Percentiles rank a stretch among this genome's conserved stretches.
Evolutionary conservation across 1,284 basidiomycete genomes (phyloP).

Genomic region (Neotropicomus parvogracilis): DNA sequence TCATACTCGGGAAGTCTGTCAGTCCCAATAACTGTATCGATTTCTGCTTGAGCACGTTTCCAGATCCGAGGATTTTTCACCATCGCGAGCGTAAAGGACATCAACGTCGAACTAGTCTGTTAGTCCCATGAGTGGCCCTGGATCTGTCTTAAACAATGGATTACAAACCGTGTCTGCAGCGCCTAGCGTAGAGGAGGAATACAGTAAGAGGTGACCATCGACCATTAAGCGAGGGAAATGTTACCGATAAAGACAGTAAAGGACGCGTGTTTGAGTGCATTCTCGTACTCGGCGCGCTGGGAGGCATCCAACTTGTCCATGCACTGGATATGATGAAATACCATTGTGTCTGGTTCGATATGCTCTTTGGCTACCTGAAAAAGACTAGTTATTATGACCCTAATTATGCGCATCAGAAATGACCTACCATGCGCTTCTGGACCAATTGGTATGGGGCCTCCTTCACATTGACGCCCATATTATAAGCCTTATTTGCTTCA

Average conservation of each 20-base stretch:
- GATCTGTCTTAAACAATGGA: neutral
- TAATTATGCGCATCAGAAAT: no score
- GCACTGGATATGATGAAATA: conserved; percentile 13
- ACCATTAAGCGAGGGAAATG: neutral
- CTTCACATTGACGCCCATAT: neutral
- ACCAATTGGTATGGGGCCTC: conserved; percentile 10
- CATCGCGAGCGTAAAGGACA: conserved; percentile 35
- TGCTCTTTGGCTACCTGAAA: neutral
- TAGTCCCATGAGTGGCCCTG: neutral
- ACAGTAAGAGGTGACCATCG: no score
- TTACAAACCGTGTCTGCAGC: conserved; percentile 16
- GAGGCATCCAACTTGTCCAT: conserved; percentile 10
- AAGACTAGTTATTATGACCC: neutral
- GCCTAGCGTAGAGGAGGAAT: neutral
- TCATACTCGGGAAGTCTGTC: conserved; percentile 34
- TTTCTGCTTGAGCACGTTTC: conserved; percentile 11
- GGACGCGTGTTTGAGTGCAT: conserved; percentile 10
- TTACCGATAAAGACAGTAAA: conserved; percentile 11
- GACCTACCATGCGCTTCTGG: conserved; percentile 11
- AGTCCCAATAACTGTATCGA: conserved; percentile 34
- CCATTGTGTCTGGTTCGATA: conserved; percentile 1
- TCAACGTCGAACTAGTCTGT: neutral
- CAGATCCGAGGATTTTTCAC: conserved; percentile 31
- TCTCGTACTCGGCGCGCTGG: neutral
- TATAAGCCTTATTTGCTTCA: neutral